phyloP scores from a whole-genome alignment of 148 eudicot species.

The Camellia granthamiana region DNA sequence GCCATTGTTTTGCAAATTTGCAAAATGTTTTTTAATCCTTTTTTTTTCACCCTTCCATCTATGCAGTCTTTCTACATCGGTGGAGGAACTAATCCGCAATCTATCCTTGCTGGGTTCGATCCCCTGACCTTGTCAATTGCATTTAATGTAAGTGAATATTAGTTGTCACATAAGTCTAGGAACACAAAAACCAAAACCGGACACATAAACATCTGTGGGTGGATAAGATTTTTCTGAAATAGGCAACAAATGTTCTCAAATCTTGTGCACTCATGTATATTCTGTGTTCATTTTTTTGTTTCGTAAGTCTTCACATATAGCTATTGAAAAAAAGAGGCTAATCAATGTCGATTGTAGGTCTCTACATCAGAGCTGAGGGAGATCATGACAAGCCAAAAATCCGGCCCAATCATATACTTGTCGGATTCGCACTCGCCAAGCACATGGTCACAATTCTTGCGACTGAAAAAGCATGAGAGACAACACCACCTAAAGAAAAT shows the following conservation, averaged over 20 bases:
- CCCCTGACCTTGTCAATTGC: constrained; percentile 59
- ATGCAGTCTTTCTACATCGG: constrained; percentile 84
- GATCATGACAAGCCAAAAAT: constrained; percentile 42
- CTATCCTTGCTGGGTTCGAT: constrained; percentile 80
- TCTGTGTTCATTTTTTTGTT: too few relatives aligned
- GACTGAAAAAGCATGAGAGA: constrained; percentile 38
- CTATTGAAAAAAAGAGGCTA: not conserved
- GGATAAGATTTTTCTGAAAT: too few relatives aligned
- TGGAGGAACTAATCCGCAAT: constrained; percentile 67
- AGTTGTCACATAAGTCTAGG: too few relatives aligned
- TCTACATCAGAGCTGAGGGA: constrained; percentile 43
- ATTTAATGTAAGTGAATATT: constrained; percentile 51
- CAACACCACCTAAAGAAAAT: constrained; percentile 43
- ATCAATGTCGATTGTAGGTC: constrained; percentile 39
- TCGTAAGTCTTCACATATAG: not conserved
- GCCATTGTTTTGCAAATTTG: not conserved
- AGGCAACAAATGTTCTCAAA: too few relatives aligned
- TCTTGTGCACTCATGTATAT: too few relatives aligned
- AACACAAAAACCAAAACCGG: too few relatives aligned
- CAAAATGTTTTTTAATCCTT: not conserved
- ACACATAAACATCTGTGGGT: too few relatives aligned
- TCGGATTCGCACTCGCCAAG: constrained; percentile 47
- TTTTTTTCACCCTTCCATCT: not conserved
- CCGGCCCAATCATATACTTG: constrained; percentile 62
- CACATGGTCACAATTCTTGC: constrained; percentile 52